Percentiles rank a stretch among this genome's conserved stretches.
phyloP scores from a whole-genome alignment of 1,284 basidiomycete genomes.

The Salmacisia buchloeana region DNA sequence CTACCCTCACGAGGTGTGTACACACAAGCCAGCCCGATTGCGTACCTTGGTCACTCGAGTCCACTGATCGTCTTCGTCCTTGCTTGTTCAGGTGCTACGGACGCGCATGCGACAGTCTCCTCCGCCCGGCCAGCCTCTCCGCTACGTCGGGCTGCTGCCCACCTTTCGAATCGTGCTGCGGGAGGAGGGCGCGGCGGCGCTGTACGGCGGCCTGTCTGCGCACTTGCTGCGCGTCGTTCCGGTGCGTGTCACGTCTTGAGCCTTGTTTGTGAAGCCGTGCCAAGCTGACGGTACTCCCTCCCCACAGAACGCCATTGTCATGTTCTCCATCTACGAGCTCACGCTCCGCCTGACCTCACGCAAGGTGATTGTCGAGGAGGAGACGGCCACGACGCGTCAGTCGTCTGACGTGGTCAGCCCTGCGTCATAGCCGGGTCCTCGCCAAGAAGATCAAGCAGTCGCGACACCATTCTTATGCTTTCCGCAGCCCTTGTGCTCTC shows the following conservation, averaged over 20 bases:
- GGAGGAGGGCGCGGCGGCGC: constrained; percentile 77
- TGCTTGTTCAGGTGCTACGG: constrained; percentile 65
- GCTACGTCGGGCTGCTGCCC: constrained; percentile 80
- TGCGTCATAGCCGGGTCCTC: not conserved
- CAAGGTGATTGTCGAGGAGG: not conserved
- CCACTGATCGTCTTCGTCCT: not conserved
- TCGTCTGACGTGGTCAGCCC: constrained; percentile 3
- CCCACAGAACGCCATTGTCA: constrained; percentile 75
- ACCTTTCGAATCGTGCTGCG: constrained; percentile 77
- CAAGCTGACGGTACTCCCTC: not conserved
- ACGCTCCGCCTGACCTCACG: constrained; percentile 30
- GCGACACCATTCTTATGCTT: no score
- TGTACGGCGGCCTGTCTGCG: constrained; percentile 89
- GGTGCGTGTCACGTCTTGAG: constrained; percentile 11
- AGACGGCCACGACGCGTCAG: not conserved
- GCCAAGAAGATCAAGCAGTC: no score
- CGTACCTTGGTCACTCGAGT: not conserved
- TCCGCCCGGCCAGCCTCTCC: constrained; percentile 59
- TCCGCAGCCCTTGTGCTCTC: no score
- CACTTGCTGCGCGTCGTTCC: constrained; percentile 95
- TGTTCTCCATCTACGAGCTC: constrained; percentile 65
- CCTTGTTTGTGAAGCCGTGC: not conserved
- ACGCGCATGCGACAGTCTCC: constrained; percentile 76
- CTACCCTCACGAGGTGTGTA: constrained; percentile 85
- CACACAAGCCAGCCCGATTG: not conserved